Evolutionary conservation across 768 basidiomycete species (phyloP), one percentile per base, ranked within the genome.

Genomic region (Lactarius deliciosus): DNA sequence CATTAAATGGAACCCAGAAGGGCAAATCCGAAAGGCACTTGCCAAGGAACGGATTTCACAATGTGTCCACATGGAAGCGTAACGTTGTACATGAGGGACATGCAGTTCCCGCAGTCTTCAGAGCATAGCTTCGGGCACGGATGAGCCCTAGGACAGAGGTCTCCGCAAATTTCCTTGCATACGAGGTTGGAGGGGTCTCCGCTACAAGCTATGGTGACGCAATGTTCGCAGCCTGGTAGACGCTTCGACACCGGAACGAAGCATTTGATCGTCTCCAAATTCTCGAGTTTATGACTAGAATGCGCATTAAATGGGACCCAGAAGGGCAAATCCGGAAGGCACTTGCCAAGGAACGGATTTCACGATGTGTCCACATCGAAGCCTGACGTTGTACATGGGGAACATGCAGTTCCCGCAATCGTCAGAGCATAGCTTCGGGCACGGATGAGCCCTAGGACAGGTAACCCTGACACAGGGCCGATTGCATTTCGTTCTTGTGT

Each of bases 161-260:
- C 9, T 34, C 32, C 32, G 32, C 32, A 34, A 34, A 58, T 13
- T 13, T 68, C 72, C 10, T 63, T 47, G 62, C 79, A 79, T 9
- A 2, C 43, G 50, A 67, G 57, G 0, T 36, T 20, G 6, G 50
- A 28, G 4, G 73, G 72, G 43, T 75, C 71, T 16, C 40, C 50
- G 40, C 58, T 34, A 55, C 74, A 75, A 4, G 67, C 25, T 32
- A 73, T 64, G 9, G 32, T 57, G 4, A 69, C 72, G 1, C 45
- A 47, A 53, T 79, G 79, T 41, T 77, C 77, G 71, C 79, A 79
- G 8, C 43, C 30, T 4, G 72, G 71, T 4, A 77, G 74, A 16
- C 58, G 59, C 64, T 76, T 77, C 53, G 10, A 57, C 13, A 78
- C 74, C 28, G 32, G 54, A 10, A 57, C 67, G 3, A 40, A 5